These are phyloP conservation scores for Colletotrichum sansevieriae DNA, from an alignment of 2,329 filamentous ascomycete genomes.

Conservation along the genomic window DNA sequence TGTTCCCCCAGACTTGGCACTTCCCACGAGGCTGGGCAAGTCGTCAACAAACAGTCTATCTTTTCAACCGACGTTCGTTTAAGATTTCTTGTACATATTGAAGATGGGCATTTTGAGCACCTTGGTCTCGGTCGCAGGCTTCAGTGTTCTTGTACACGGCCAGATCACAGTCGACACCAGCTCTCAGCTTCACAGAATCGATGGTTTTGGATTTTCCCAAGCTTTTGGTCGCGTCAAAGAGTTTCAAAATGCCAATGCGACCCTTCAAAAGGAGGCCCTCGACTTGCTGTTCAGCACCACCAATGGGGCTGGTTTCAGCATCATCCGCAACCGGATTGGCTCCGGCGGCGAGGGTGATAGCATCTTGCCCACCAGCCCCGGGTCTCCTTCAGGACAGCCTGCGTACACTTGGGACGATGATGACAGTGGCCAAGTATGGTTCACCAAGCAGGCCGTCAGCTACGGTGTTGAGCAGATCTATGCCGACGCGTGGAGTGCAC, in stretches of 20 bases:
- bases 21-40: background rate
- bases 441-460: conserved; percentile 61
- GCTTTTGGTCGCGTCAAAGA: conserved; percentile 60
- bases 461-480: conserved; percentile 56
- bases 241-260: conserved; percentile 51
- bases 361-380: conserved; percentile 60
- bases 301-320: conserved; percentile 62
- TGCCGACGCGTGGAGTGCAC: conserved; percentile 61
- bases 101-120: background rate
- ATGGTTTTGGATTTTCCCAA: conserved; percentile 63
- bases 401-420: conserved; percentile 61
- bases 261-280: conserved; percentile 53
- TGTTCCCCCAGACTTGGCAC: conserved; percentile 14
- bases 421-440: conserved; percentile 64
- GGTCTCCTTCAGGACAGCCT: conserved; percentile 55
- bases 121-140: background rate
- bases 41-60: background rate
- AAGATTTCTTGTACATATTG: conserved; percentile 3
- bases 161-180: conserved; percentile 47
- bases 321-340: conserved; percentile 64
- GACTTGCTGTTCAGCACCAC: conserved; percentile 61
- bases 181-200: conserved; percentile 53
- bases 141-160: conserved; percentile 42
- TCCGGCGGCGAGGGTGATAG: conserved; percentile 50
- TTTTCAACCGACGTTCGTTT: background rate